phyloP scores from a whole-genome alignment of 2,329 filamentous ascomycete genomes.

The Aaosphaeria pasadenensis region DNA sequence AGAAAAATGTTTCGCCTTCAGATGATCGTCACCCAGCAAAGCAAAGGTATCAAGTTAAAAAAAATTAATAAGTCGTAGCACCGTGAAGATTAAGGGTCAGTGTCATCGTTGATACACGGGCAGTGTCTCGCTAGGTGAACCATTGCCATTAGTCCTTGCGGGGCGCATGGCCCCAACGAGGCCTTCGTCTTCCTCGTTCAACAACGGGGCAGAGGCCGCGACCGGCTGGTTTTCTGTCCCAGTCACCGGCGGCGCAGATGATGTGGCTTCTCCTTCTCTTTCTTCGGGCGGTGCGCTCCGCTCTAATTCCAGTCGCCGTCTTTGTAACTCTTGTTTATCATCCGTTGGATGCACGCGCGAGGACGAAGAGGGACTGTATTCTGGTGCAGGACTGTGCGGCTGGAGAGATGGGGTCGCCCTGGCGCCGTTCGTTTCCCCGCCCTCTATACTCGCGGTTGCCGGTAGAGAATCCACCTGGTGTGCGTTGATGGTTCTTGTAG shows the following conservation, averaged over 20 bases:
- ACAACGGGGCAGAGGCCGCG: conserved; percentile 27
- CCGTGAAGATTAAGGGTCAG: not conserved
- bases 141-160: conserved; percentile 6
- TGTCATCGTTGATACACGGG: conserved; percentile 28
- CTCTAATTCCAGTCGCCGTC: conserved; percentile 39
- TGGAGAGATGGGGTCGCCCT: conserved; percentile 20
- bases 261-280: conserved; percentile 16
- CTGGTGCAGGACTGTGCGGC: conserved; percentile 12
- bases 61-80: too few relatives aligned
- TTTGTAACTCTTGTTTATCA: conserved; percentile 77
- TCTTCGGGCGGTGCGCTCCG: conserved; percentile 39
- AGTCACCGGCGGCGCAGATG: conserved; percentile 15
- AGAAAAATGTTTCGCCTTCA: too few relatives aligned
- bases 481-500: conserved; percentile 22
- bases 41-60: too few relatives aligned
- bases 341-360: conserved; percentile 49
- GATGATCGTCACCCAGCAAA: too few relatives aligned
- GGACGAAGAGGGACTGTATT: conserved; percentile 27
- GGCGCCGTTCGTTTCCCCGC: not conserved
- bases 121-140: conserved; percentile 20
- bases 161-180: conserved; percentile 24
- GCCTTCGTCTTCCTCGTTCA: conserved; percentile 33
- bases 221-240: conserved; percentile 9
- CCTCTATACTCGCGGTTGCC: conserved; percentile 8
- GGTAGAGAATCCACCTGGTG: conserved; percentile 4